Percentiles rank a stretch among this genome's conserved stretches.
phyloP scores from a whole-genome alignment of 1,284 basidiomycete genomes.

The Cryptococcus neoformans region DNA sequence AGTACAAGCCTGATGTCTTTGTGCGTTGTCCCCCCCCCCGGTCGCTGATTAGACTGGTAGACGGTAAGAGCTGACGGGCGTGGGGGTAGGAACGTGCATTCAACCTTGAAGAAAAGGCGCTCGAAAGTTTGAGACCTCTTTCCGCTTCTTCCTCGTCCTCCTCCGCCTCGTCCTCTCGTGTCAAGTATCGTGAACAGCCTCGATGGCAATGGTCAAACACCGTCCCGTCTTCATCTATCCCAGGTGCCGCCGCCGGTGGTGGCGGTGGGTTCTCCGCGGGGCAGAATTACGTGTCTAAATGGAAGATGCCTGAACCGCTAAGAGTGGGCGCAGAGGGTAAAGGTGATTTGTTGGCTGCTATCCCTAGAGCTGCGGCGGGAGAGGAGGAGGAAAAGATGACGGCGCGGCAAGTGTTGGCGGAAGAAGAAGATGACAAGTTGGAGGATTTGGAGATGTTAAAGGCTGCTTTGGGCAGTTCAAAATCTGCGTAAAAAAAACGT shows the following conservation, averaged over 20 bases:
- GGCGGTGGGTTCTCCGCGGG: constrained; percentile 33
- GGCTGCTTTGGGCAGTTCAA: constrained; percentile 8
- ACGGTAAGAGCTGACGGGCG: neutral
- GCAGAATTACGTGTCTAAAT: constrained; percentile 33
- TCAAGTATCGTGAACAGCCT: constrained; percentile 24
- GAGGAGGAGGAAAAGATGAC: neutral
- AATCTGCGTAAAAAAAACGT: neutral
- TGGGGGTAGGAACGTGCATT: constrained; percentile 28
- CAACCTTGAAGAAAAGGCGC: constrained; percentile 26
- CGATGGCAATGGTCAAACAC: constrained; percentile 38
- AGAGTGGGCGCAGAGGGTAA: constrained; percentile 3
- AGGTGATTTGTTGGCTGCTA: constrained; percentile 9
- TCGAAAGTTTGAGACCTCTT: constrained; percentile 16
- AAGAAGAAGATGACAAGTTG: constrained; percentile 15
- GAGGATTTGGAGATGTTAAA: constrained; percentile 29
- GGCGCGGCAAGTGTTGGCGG: no score
- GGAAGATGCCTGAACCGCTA: constrained; percentile 31
- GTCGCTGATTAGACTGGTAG: neutral
- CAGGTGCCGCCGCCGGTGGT: constrained; percentile 1
- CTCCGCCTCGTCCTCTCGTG: constrained; percentile 1
- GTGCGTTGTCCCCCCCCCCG: constrained; percentile 25
- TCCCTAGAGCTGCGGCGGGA: constrained; percentile 10
- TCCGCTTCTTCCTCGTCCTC: constrained; percentile 8
- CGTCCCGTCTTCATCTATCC: constrained; percentile 8
- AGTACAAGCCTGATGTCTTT: constrained; percentile 38